Conservation (phyloP, 2,329 filamentous ascomycete genomes). For the Colletotrichum graminicola region DNA sequence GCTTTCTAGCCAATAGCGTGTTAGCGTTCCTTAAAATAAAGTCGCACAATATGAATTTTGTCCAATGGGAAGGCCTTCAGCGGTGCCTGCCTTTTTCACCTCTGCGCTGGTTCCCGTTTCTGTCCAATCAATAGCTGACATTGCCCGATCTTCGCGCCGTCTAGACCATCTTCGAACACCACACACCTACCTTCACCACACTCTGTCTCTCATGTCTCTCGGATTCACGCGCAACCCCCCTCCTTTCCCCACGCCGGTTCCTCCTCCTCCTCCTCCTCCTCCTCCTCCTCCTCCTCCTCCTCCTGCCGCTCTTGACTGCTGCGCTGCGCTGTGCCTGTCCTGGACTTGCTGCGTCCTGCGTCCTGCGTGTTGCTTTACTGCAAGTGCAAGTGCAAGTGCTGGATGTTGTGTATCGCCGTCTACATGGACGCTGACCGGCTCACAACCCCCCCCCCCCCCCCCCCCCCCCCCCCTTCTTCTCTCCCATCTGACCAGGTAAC, state of each 20-base stretch:
- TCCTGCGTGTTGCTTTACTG: conserved; percentile 33
- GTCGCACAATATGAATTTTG: conserved; percentile 48
- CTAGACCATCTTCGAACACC: conserved; percentile 13
- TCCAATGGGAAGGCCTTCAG: conserved; percentile 46
- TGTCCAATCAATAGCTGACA: conserved; percentile 23
- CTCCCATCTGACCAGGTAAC: conserved; percentile 25
- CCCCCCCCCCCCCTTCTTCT: too few species aligned
- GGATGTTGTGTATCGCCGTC: conserved; percentile 34
- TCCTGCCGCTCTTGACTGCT: conserved; percentile 22
- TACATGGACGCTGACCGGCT: conserved; percentile 27
- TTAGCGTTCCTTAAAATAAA: conserved; percentile 44
- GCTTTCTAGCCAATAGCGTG: conserved; percentile 47
- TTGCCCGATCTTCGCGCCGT: conserved; percentile 37
- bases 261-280: neutral
- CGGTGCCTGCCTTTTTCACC: conserved; percentile 1
- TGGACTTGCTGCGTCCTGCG: conserved; percentile 7
- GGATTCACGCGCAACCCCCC: conserved; percentile 5
- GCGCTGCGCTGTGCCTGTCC: conserved; percentile 33
- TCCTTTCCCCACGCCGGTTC: conserved; percentile 21
- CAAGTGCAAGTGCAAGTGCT: conserved; percentile 39
- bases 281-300: neutral
- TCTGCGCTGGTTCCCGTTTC: conserved; percentile 16
- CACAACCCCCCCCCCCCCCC: conserved; percentile 34
- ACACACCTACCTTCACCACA: neutral
- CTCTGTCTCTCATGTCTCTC: neutral